Base-by-base conservation (phyloP, 768 basidiomycete species). In the Lanmaoa rubissima region DNA sequence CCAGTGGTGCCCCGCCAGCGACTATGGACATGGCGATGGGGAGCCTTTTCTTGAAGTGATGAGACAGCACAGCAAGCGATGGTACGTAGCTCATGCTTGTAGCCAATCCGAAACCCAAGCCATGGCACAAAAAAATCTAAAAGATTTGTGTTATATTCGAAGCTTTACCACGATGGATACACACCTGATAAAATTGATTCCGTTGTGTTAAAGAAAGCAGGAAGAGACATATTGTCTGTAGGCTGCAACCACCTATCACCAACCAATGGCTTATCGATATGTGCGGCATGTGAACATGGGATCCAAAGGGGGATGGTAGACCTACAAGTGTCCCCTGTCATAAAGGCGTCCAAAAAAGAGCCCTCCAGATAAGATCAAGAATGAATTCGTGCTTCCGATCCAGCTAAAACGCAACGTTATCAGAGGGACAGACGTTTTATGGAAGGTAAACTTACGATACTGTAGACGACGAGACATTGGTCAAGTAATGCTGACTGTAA, bases 241-340 rank as follows among this genome's bases (percentile, higher is more conserved):
- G 71, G 32, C 74, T 28, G 7, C 76, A 70, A 0, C 81, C 83
- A 36, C 66, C 69, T 40, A 78, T 75, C 64, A 80, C 75, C 44
- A 83, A 48, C 54, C 73, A 69, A 57, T 78, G 73, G 58, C 79
- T 80, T 54, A 5, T 34, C 24, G 21, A 38, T 5, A 16, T 41
- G 35, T 48, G 34, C 0, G 28, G 14, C 9, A 21, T 16, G 26
- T 16, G 31, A 14, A 40, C 5, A 34, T 21, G 42, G 36, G 14
- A 12, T 32, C 17, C 43, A 19, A 14, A 40, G 28, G 24, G 2
- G 8, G 7, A 39, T 38, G 7, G 14, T 17, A 34, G 16, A 53
- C 76, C 24, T 58, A 78, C 78, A 81, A 82, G 66, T 80, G 78
- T 36, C 82, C 83, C 12, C 66, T 72, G 51, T 84, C 83, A 59